A percentile compares a stretch with the other conserved stretches of the same genome.
phyloP scores from a whole-genome alignment of 306 rosid genomes.

The Bauhinia variegata region DNA sequence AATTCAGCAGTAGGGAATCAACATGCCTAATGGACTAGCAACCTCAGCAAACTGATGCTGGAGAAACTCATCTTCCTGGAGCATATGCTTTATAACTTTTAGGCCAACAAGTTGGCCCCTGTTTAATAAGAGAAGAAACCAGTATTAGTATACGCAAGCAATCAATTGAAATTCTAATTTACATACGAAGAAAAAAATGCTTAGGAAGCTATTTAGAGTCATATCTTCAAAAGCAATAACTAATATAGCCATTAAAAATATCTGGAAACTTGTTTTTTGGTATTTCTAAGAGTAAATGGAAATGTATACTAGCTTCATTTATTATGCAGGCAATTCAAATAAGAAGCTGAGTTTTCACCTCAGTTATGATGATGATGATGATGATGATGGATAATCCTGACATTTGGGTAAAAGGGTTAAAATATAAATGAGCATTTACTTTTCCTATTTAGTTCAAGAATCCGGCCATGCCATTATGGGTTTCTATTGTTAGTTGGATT shows the following conservation, averaged over 20 bases:
- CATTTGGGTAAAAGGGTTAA: not conserved
- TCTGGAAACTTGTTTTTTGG: not conserved
- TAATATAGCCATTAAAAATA: not conserved
- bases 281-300: not conserved
- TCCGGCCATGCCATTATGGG: not conserved
- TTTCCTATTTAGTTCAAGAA: not conserved
- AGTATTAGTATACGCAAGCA: constrained; percentile 25
- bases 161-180: not conserved
- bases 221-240: constrained; percentile 1
- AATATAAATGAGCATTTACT: not conserved
- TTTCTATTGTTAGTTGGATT: not conserved
- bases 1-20: constrained; percentile 35
- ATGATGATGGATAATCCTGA: not conserved
- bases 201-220: too few relatives aligned
- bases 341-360: not conserved
- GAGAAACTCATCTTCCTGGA: constrained; percentile 51
- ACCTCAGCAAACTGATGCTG: constrained; percentile 32
- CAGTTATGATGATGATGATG: too few relatives aligned
- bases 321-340: too few relatives aligned
- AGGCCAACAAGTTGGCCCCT: constrained; percentile 89
- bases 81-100: constrained; percentile 49
- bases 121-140: constrained; percentile 38
- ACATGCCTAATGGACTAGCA: constrained; percentile 40
- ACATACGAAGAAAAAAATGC: too few relatives aligned
- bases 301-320: constrained; percentile 21